Evolutionary conservation across 2,329 filamentous ascomycete genomes (phyloP).

Genomic region (Fusarium scirpi): DNA sequence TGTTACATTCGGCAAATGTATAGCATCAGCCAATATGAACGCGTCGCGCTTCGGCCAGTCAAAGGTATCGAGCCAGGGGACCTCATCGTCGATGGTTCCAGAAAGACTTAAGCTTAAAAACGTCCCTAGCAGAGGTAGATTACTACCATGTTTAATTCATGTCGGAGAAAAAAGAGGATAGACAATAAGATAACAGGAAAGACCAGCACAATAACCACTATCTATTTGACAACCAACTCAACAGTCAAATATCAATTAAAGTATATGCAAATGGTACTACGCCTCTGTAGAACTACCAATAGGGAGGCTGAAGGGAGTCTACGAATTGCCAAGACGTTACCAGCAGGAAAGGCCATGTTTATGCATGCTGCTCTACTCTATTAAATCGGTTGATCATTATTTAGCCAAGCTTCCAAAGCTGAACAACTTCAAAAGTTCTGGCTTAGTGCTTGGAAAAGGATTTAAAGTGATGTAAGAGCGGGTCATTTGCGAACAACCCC

Average conservation of each 20-base stretch:
- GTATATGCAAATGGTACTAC: not conserved
- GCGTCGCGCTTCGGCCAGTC: not conserved
- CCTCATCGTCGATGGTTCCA: not conserved
- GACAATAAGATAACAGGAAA: not conserved
- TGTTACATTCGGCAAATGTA: not conserved
- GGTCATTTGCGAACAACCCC: not conserved
- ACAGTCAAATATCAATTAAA: not conserved
- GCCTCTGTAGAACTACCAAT: not conserved
- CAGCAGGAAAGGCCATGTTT: not conserved
- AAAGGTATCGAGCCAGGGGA: accelerated
- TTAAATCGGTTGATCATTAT: not conserved
- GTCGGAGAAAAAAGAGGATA: not conserved
- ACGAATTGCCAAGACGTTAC: not conserved
- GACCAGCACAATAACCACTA: not conserved
- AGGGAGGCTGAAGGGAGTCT: not conserved
- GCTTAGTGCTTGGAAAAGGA: not conserved
- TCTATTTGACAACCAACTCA: not conserved
- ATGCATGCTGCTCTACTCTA: not conserved
- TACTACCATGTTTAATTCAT: not conserved
- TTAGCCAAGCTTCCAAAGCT: not conserved
- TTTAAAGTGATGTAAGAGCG: not conserved
- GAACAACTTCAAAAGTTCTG: not conserved
- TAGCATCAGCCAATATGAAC: not conserved
- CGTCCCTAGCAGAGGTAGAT: not conserved
- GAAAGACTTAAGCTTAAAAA: not conserved